Base-by-base conservation (phyloP, 202 grass and related monocot genomes). In the Setaria viridis region DNA sequence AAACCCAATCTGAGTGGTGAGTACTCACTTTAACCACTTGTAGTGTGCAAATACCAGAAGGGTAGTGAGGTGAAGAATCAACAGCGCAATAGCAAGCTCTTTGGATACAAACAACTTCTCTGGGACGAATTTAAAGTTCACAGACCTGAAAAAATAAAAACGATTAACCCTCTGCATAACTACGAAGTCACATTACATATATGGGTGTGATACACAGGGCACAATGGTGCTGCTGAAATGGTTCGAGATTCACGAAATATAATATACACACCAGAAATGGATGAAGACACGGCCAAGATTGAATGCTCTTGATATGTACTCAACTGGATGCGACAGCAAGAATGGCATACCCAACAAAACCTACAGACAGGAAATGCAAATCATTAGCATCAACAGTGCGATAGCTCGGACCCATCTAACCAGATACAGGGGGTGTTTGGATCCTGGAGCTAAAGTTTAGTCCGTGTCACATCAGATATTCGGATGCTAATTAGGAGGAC, bases 101-200 rank as follows among this genome's bases (percentile, higher is more conserved):
- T 98, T 98, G 25, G 91, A 98, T 77, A 98, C 81, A 68, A 98
- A 98, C 17, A 94, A 74, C 76, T 92, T 90, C 82, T 98, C 93
- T 74, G 95, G 95, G 35, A 98, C 82, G 67, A 98, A 95, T 67
- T 98, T 98, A 85, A 95, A 98, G 84, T 98, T 98, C 50, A 98
- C 95, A 80, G 95, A 95, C 95, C 95, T 98, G 89, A 68, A 60
- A 91, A 74, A 70, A 29, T 81, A 55, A 77, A 66, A 79, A 77
- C 25, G 59, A 60, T 80, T 76, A 86, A 88, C 50, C 56, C 51
- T 82, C 19, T 49, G 30, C 69, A 74, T 83, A 62, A 50, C 16
- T 62, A 70, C 2, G 30, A 11, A 72, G 6, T 71, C 25, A n/a
- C 9, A n/a, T 71, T 16, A n/a, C 9, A n/a, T 46, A 7, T 48